Percentiles rank a stretch among this genome's conserved stretches.
Evolutionary conservation across 2,329 filamentous ascomycete genomes (phyloP).

Genomic region (Fusarium longipes): DNA sequence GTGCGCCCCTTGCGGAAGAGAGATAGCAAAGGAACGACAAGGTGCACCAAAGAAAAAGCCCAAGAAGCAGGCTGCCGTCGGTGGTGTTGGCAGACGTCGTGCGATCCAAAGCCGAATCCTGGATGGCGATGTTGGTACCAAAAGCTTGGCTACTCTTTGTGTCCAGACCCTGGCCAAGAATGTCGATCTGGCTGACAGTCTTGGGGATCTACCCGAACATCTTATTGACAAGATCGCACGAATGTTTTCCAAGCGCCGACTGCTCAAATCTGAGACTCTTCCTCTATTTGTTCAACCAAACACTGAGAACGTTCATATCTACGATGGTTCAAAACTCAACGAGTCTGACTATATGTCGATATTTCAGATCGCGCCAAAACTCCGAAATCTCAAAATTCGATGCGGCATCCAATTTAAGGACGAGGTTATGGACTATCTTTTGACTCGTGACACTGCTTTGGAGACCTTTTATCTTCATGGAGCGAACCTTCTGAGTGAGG

Average conservation of each 20-base stretch:
- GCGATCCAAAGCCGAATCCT: conserved; percentile 86
- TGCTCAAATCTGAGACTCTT: conserved; percentile 65
- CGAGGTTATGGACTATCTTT: conserved; percentile 81
- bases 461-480: conserved; percentile 82
- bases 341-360: conserved; percentile 83
- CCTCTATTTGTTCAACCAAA: conserved; percentile 67
- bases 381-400: conserved; percentile 78
- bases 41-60: conserved; percentile 52
- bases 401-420: conserved; percentile 96
- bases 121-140: conserved; percentile 78
- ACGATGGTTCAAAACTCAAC: conserved; percentile 72
- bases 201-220: conserved; percentile 68
- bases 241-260: conserved; percentile 69
- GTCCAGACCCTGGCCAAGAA: conserved; percentile 72
- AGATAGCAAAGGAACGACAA: conserved; percentile 72
- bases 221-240: conserved; percentile 70
- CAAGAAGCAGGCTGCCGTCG: conserved; percentile 63
- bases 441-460: conserved; percentile 76
- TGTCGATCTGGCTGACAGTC: conserved; percentile 69
- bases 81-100: conserved; percentile 71
- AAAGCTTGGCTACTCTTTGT: conserved; percentile 73
- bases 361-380: conserved; percentile 76
- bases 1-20: conserved; percentile 83
- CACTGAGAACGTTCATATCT: conserved; percentile 64
- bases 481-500: conserved; percentile 83